Evolutionary conservation across 2,329 filamentous ascomycete genomes (phyloP).

Genomic region (Dactylellina leptospora): DNA sequence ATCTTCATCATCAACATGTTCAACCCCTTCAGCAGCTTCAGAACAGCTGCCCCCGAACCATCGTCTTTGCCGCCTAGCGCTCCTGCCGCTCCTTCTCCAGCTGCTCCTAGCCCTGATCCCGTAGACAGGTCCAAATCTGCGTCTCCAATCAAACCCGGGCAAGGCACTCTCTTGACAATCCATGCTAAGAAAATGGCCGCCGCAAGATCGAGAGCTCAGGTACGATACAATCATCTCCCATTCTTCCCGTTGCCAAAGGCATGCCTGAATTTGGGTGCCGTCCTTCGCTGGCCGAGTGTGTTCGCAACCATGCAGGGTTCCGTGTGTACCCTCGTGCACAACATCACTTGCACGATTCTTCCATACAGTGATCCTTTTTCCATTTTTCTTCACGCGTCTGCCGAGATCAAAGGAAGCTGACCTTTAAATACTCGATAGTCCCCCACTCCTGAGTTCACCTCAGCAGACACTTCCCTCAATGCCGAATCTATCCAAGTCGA

Average conservation of each 20-base stretch:
- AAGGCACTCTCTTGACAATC: slow-evolving; percentile 49
- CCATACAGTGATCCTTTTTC: background rate
- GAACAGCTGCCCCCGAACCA: slow-evolving; percentile 16
- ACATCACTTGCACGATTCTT: too few species aligned
- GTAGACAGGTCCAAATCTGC: slow-evolving; percentile 25
- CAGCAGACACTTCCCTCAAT: slow-evolving; percentile 39
- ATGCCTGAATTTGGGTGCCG: too few species aligned
- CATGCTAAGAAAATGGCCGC: slow-evolving; percentile 51
- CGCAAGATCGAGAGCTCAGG: slow-evolving; percentile 46
- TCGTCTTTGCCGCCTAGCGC: background rate
- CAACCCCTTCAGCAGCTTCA: slow-evolving; percentile 23
- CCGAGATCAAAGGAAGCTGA: slow-evolving; percentile 14
- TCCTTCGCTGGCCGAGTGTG: too few species aligned
- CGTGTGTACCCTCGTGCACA: too few species aligned
- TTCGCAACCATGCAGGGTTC: too few species aligned
- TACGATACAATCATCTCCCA: background rate
- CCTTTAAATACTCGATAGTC: slow-evolving; percentile 23
- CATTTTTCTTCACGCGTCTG: background rate
- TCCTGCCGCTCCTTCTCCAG: background rate
- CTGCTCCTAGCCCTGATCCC: slow-evolving; percentile 7
- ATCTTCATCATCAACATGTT: slow-evolving; percentile 49
- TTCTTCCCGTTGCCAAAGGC: background rate
- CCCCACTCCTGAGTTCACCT: slow-evolving; percentile 26
- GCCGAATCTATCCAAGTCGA: slow-evolving; percentile 21
- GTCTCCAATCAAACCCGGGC: slow-evolving; percentile 47